Conservation (phyloP, 73 alveolate genomes). For the Tetrahymena borealis region DNA sequence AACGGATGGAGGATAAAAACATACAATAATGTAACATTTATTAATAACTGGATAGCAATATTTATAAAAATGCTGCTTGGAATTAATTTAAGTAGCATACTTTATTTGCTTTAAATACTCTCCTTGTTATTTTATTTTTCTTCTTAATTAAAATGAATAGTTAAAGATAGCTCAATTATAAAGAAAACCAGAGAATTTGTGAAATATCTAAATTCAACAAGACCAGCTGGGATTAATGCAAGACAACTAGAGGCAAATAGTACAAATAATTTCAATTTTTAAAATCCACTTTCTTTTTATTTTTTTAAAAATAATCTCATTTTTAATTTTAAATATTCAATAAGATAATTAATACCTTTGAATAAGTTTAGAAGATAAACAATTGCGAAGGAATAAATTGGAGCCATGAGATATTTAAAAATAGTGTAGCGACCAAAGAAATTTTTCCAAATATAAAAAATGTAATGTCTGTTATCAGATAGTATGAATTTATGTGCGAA, state of each 20-base stretch:
- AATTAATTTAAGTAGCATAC: background rate
- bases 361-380: background rate
- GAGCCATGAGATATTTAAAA: background rate
- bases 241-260: background rate
- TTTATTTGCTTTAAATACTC: background rate
- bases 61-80: background rate
- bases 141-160: background rate
- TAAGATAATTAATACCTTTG: slow-evolving; percentile 3
- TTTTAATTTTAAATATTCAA: background rate
- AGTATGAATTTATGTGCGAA: slow-evolving; percentile 44
- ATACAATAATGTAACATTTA: background rate
- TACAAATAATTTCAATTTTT: background rate
- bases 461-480: slow-evolving; percentile 48
- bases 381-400: slow-evolving; percentile 2
- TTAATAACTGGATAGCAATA: background rate
- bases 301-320: background rate
- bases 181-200: background rate
- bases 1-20: background rate
- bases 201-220: background rate
- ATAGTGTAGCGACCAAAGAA: slow-evolving; percentile 6
- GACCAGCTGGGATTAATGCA: background rate
- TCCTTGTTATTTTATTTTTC: background rate
- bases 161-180: background rate
- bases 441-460: slow-evolving; percentile 48
- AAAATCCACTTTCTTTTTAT: background rate